phyloP scores from a whole-genome alignment of 129 eudicot genomes.

The carrot (Daucus carota) region DH1_v3.0 NC_030387.2:39767501-39768000 shows the following conservation, averaged over 20 bases:
- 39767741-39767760: constrained; percentile 6
- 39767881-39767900: constrained; percentile 71
- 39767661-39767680: constrained; percentile 98
- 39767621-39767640: constrained; percentile 95
- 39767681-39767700: constrained; percentile 33
- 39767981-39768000: no score
- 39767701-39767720: constrained; percentile 3
- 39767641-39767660: constrained; percentile 95
- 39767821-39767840: constrained; percentile 90
- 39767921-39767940: background rate
- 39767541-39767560: no score
- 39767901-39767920: no score
- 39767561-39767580: background rate
- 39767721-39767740: background rate
- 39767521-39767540: no score
- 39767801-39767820: constrained; percentile 98
- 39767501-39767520: no score
- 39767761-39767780: constrained; percentile 35
- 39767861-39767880: constrained; percentile 96
- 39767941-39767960: background rate
- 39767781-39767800: constrained; percentile 97
- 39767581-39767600: constrained; percentile 64
- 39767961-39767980: background rate
- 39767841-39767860: constrained; percentile 92
- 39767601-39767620: constrained; percentile 95